Conservation (phyloP, 495 filamentous ascomycete genomes). For the Aspergillus panamensis region DNA sequence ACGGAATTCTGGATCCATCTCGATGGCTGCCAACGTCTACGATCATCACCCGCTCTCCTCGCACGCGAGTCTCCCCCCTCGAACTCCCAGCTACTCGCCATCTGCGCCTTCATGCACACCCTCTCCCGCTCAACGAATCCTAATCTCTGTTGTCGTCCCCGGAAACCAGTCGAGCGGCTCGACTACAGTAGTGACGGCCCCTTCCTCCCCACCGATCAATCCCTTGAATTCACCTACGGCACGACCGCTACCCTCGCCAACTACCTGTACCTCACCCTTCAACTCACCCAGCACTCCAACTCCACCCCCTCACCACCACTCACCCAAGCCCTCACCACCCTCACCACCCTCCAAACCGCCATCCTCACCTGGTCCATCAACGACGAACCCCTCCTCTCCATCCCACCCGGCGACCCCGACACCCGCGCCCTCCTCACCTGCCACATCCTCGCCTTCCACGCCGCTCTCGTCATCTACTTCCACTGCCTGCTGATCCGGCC, state of each 20-base stretch:
- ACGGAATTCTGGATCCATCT: constrained; percentile 16
- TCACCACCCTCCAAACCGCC: neutral
- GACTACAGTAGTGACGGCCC: no score
- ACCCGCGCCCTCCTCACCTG: constrained; percentile 7
- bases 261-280: constrained; percentile 3
- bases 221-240: constrained; percentile 8
- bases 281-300: neutral
- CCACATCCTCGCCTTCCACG: constrained; percentile 14
- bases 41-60: neutral
- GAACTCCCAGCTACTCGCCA: neutral
- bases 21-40: constrained; percentile 6
- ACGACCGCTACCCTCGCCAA: constrained; percentile 7
- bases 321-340: neutral
- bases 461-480: constrained; percentile 10
- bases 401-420: constrained; percentile 1
- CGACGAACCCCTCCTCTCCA: neutral
- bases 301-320: neutral
- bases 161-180: no score
- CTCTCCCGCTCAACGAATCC: constrained; percentile 6
- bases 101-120: constrained; percentile 6
- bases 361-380: constrained; percentile 5
- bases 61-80: neutral
- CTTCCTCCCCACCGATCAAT: neutral
- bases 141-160: no score
- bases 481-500: neutral